A percentile compares a stretch with the other conserved stretches of the same genome.
Evolutionary conservation across 176 grass and related monocot genomes (phyloP).

Genomic region (Coix lacrymajobi): DNA sequence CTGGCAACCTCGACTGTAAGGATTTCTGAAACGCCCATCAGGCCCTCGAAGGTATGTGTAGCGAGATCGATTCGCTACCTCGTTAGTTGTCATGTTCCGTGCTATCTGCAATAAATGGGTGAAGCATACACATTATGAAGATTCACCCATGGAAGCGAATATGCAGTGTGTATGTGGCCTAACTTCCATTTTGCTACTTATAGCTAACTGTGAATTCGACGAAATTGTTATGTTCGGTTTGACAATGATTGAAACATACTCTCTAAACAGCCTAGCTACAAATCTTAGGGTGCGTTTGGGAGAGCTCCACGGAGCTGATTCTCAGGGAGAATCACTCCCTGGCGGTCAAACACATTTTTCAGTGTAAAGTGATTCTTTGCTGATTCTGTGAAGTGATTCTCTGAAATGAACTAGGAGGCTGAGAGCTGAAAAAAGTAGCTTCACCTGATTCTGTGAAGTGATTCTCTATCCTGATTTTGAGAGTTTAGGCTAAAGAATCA

Average conservation of each 20-base stretch:
- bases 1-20: slow-evolving; percentile 64
- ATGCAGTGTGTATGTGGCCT: background rate
- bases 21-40: slow-evolving; percentile 87
- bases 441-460: no score
- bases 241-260: background rate
- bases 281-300: no score
- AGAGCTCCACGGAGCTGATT: no score
- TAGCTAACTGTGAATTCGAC: background rate
- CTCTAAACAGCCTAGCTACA: background rate
- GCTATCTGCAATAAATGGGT: slow-evolving; percentile 55
- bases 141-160: background rate
- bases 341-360: no score
- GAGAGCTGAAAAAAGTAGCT: no score
- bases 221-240: background rate
- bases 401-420: no score
- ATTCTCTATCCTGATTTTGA: no score
- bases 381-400: no score
- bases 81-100: slow-evolving; percentile 84
- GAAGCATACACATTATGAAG: slow-evolving; percentile 7
- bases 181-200: slow-evolving; percentile 1
- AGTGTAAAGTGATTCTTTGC: no score
- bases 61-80: slow-evolving; percentile 62
- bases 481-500: no score
- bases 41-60: slow-evolving; percentile 78
- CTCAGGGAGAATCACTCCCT: no score